Evolutionary conservation across 2,329 filamentous ascomycete species (phyloP), one percentile per base, ranked within the genome.

Genomic region (Aspergillus udagawae): DNA sequence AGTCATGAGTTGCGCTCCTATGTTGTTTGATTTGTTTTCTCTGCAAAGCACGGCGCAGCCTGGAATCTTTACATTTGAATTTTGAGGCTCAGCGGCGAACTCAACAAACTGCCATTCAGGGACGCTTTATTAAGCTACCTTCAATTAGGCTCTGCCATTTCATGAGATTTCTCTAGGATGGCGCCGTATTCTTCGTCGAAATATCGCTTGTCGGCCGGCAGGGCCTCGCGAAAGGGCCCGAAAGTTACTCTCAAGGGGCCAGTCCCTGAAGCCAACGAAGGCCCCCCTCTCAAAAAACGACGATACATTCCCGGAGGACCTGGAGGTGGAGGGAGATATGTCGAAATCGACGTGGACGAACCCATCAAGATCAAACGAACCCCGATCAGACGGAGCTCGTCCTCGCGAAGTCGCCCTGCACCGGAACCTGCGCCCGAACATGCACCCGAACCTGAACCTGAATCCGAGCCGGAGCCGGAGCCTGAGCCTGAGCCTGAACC

Each of bases 281-380:
- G 89, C 63, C 86, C 87, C 27, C 86, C 88, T 12, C 80, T 80
- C 1, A 92, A 91, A 76, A 85, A 84, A 70, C 82, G 87, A 64
- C 83, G 86, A 74, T 97, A 96, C 77, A 84, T 95, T 50, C 91
- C 93, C 35, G 92, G 92, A 50, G 92, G 91, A 3, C 88, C 91
- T 57, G 91, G 91, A 42, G 92, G 92, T 49, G 91, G 92, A 57
- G 91, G 92, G 21, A 82, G 92, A 70, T 96, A 92, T 73, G 80
- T 94, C 38, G 90, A 95, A 65, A 82, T 87, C 55, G 85, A 91
- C 56, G 83, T 83, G 52, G 78, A 82, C 58, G 85, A 88, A 61
- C 83, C 82, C 45, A 61, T 51, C 49, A 60, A 60, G 59, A 67
- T 56, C 75, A 77, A 66, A 78, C 77, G 70, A 72, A 77, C 58